Evolutionary conservation across 2,329 filamentous ascomycete species (phyloP), one percentile per base, ranked within the genome.

Genomic region (Cordyceps tenuipes): DNA sequence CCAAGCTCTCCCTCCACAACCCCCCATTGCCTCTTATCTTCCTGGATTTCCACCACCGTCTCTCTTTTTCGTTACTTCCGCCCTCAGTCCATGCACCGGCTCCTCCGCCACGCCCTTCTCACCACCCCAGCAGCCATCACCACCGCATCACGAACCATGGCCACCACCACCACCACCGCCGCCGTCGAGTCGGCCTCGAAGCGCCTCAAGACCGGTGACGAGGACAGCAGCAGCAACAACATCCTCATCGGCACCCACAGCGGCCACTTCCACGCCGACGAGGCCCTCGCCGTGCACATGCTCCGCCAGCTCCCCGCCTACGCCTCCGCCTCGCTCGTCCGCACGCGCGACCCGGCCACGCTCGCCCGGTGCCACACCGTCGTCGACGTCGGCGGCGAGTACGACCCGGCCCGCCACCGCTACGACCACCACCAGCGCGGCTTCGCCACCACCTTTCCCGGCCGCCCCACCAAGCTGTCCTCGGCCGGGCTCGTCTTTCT

Each of bases 221-320:
- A 59, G 58, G 34, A 34, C 60, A 29, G 48, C 54, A 66, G 43
- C 60, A 31, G 48, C 54, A 66, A 15, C 39, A 15, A 15, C 39
- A 15, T 88, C 64, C 76, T 85, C 67, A 95, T 97, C 72, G 94
- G 92, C 70, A 99, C 94, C 34, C 94, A 99, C 83, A 97, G 88
- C 77, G 94, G 94, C 67, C 91, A 97, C 80, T 99, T 99, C 82
- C 94, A 99, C 79, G 94, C 94, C 73, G 94, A 99, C 75, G 94
- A 99, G 79, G 93, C 94, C 63, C 85, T 99, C 48, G 94, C 94
- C 61, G 92, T 99, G 65, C 91, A 96, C 80, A 91, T 99, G 81
- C 89, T 99, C 67, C 91, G 91, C 65, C 83, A 89, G 61, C 88
- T 97, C 19, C 93, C 94, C 23, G 77, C 86, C 62, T 99, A 97